Evolutionary conservation across 495 filamentous ascomycete species (phyloP).

Genomic region (Friedmanniomyces simplex): DNA sequence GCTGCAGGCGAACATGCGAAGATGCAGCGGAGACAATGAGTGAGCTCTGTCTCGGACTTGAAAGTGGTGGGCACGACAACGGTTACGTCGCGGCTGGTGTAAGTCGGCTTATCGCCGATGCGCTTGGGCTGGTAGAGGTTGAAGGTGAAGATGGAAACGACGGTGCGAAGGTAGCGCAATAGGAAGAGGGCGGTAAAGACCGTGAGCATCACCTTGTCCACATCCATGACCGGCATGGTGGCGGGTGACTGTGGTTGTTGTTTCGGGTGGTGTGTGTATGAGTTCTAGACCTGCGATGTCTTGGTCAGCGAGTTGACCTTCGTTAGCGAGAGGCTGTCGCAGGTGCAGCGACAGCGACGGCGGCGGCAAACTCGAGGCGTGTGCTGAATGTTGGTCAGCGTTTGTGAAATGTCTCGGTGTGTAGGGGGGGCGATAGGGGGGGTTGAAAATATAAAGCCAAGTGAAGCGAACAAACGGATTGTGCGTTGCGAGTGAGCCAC

Average conservation of each 20-base stretch:
- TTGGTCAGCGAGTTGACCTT: not conserved
- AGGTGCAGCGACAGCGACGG: not conserved
- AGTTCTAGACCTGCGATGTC: not conserved
- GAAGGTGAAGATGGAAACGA: constrained; percentile 13
- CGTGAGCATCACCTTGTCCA: not conserved
- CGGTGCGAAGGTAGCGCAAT: constrained; percentile 11
- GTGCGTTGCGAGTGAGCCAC: not conserved
- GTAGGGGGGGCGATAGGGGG: not conserved
- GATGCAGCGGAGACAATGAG: constrained; percentile 5
- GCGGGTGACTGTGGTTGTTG: too few relatives aligned
- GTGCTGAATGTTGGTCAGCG: not conserved
- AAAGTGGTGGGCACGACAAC: constrained; percentile 17
- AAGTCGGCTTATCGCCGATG: constrained; percentile 5
- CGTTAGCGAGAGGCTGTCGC: not conserved
- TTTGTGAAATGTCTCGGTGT: not conserved
- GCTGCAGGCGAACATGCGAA: constrained; percentile 1
- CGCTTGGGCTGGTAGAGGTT: constrained; percentile 5
- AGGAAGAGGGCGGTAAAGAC: constrained; percentile 10
- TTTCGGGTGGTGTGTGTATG: not conserved
- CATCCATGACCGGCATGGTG: not conserved
- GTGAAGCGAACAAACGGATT: not conserved
- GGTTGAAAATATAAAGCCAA: not conserved
- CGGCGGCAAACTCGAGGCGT: not conserved
- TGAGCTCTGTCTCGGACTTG: constrained; percentile 6
- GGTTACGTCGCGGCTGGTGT: constrained; percentile 9